Percentiles rank a stretch among this genome's conserved stretches.
Evolutionary conservation across 2,329 filamentous ascomycete genomes (phyloP).

Genomic region (Stromatinia cepivora): DNA sequence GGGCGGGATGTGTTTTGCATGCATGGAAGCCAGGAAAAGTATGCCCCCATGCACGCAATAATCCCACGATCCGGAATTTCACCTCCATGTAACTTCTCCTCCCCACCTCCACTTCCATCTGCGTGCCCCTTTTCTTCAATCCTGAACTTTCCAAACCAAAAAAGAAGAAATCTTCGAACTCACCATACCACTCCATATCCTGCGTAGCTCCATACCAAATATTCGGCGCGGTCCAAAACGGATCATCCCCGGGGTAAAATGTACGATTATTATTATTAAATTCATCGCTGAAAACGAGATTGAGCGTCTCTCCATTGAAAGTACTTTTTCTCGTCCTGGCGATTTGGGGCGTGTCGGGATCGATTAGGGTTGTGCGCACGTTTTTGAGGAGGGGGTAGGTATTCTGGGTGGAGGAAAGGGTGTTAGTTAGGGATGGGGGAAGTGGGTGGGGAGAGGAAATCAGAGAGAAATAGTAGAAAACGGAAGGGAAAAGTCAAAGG

Average conservation of each 20-base stretch:
- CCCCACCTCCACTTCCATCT: too few relatives aligned
- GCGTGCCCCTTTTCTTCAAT: not conserved
- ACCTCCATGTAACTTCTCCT: not conserved
- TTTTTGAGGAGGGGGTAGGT: slow-evolving; percentile 50
- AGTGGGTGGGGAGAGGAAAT: accelerated
- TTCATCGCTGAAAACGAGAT: slow-evolving; percentile 57
- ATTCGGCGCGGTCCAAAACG: slow-evolving; percentile 54
- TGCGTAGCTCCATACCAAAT: slow-evolving; percentile 57
- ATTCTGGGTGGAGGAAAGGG: slow-evolving; percentile 22
- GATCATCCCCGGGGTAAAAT: slow-evolving; percentile 58
- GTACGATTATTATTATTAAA: slow-evolving; percentile 54
- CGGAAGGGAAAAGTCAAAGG: not conserved
- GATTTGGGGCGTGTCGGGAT: slow-evolving; percentile 51
- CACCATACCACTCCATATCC: slow-evolving; percentile 44
- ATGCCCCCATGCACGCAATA: not conserved
- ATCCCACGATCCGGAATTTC: not conserved
- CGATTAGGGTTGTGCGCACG: slow-evolving; percentile 50
- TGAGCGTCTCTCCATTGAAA: slow-evolving; percentile 47
- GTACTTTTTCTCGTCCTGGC: slow-evolving; percentile 48
- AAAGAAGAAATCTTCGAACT: not conserved
- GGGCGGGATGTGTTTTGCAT: not conserved
- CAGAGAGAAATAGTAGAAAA: too few relatives aligned
- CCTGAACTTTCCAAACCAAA: not conserved
- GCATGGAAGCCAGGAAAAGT: not conserved
- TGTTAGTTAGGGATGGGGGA: not conserved